Evolutionary conservation across 2,329 filamentous ascomycete genomes (phyloP), one percentile per base, ranked within the genome.

Genomic region (Penicillium sp.): DNA sequence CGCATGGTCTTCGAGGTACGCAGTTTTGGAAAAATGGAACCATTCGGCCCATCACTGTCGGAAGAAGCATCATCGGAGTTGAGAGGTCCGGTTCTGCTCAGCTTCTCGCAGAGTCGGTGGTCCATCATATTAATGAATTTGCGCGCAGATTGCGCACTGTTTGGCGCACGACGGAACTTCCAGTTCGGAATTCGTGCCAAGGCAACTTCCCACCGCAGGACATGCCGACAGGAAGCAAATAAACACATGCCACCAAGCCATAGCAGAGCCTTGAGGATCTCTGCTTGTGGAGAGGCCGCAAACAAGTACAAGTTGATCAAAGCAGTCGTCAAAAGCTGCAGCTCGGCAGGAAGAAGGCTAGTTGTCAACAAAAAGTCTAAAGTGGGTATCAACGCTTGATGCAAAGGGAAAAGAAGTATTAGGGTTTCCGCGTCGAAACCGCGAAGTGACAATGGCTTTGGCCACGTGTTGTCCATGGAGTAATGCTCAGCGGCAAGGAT

Each of bases 151-250:
- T 74, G 72, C 52, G 69, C 66, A 5, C 63, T 64, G 29, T 67
- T 69, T 1, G 75, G 70, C 16, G 80, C 75, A 51, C 86, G 84
- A 63, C 85, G 83, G 65, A 97, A 92, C 41, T 92, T 89, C 91
- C 93, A 97, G 64, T 86, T 91, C 2, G 94, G 94, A 16, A 97
- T 90, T 53, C 93, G 83, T 47, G 93, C 92, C 56, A 99, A 77
- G 24, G 88, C 83, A 49, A 97, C 88, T 43, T 90, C 92, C 89
- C 90, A 95, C 64, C 82, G 83, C 34, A 97, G 83, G 11, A 94
- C 83, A 29, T 86, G 81, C 29, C 85, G 84, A 67, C 91, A 95
- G 5, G 84, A 77, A 4, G 93, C 75, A 49, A 96, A 84, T 14
- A 96, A 72, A 43, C 84, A 82, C 29, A 97, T 72, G 1, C 92